Evolutionary conservation across 2,329 filamentous ascomycete genomes (phyloP).

Genomic region (Lachnellula subtilissima): DNA sequence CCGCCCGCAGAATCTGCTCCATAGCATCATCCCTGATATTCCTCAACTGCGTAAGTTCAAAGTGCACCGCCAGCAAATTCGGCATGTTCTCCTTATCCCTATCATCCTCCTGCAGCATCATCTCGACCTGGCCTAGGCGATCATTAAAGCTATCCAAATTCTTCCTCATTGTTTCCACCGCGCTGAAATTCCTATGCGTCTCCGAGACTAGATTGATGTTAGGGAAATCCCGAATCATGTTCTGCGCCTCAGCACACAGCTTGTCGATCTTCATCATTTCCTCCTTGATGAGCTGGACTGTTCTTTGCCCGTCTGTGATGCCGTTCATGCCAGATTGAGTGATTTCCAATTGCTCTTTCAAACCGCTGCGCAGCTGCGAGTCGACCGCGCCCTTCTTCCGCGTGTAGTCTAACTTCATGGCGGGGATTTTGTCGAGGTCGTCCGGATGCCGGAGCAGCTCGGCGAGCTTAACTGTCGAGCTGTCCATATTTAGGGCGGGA

Average conservation of each 20-base stretch:
- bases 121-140: constrained; percentile 69
- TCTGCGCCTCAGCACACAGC: constrained; percentile 93
- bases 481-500: constrained; percentile 30
- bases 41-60: constrained; percentile 82
- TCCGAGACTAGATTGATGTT: constrained; percentile 89
- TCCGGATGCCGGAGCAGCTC: constrained; percentile 94
- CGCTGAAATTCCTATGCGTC: constrained; percentile 93
- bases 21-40: constrained; percentile 96
- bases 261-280: constrained; percentile 99
- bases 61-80: constrained; percentile 84
- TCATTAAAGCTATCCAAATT: constrained; percentile 85
- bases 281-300: constrained; percentile 88
- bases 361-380: constrained; percentile 78
- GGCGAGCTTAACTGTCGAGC: constrained; percentile 59
- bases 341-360: constrained; percentile 88
- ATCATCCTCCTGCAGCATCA: constrained; percentile 77
- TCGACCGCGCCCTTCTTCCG: constrained; percentile 93
- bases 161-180: constrained; percentile 86
- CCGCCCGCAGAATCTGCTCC: constrained; percentile 82
- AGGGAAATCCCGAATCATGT: constrained; percentile 94
- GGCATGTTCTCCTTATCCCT: constrained; percentile 84
- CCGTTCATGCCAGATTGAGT: constrained; percentile 90
- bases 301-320: constrained; percentile 84
- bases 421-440: constrained; percentile 91
- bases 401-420: constrained; percentile 84